A percentile compares a stretch with the other conserved stretches of the same genome.
Evolutionary conservation across 768 basidiomycete species (phyloP).

Genomic region (Suillus occidentalis): DNA sequence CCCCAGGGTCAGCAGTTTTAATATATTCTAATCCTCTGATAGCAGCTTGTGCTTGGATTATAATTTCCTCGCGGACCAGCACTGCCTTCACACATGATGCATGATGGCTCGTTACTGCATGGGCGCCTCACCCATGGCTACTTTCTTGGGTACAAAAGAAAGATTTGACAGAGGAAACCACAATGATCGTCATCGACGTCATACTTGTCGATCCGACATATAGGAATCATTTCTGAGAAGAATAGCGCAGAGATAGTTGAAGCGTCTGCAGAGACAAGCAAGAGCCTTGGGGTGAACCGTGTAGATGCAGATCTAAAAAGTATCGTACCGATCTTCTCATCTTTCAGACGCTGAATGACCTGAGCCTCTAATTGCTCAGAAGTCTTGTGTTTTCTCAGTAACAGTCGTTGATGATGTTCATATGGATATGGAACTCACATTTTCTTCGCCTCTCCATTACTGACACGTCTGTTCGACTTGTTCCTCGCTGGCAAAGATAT

Average conservation of each 20-base stretch:
- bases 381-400: slow-evolving; percentile 43
- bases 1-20: slow-evolving; percentile 43
- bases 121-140: slow-evolving; percentile 42
- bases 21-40: slow-evolving; percentile 81
- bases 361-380: slow-evolving; percentile 79
- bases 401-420: neutral
- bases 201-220: slow-evolving; percentile 92
- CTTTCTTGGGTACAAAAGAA: slow-evolving; percentile 57
- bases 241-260: slow-evolving; percentile 83
- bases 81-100: slow-evolving; percentile 89
- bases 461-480: slow-evolving; percentile 76
- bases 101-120: slow-evolving; percentile 81
- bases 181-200: slow-evolving; percentile 98
- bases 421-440: slow-evolving; percentile 52
- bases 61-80: slow-evolving; percentile 88
- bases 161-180: slow-evolving; percentile 64
- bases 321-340: slow-evolving; percentile 68
- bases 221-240: slow-evolving; percentile 89
- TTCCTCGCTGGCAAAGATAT: slow-evolving; percentile 44
- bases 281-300: slow-evolving; percentile 86
- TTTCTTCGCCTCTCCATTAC: slow-evolving; percentile 85
- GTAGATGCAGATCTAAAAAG: slow-evolving; percentile 64
- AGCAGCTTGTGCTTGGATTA: slow-evolving; percentile 90
- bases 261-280: slow-evolving; percentile 86
- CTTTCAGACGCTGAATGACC: slow-evolving; percentile 67